Base-by-base conservation (phyloP, 2,329 filamentous ascomycete genomes). In the Alternaria sp. region DNA sequence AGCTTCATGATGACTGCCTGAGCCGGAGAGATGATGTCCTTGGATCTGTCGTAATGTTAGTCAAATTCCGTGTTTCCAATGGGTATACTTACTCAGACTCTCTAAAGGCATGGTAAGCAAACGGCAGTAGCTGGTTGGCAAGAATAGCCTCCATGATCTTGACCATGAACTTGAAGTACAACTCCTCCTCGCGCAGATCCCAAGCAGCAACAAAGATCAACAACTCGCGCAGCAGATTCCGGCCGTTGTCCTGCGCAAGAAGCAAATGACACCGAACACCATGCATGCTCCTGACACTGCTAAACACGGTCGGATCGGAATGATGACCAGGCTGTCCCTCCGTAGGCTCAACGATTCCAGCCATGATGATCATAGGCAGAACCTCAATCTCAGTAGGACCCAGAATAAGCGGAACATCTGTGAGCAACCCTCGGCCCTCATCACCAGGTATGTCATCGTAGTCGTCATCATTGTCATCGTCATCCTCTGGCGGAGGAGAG, bases 141-240 rank as follows among this genome's bases (percentile, higher is more conserved):
- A 97, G 89, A 50, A 97, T 92, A 0, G 95, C 93, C 77, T 97
- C 93, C 81, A 97, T 93, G 64, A 98, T 97, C 80, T 97, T 94
- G 47, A 93, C 91, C 80, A 96, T 97, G 78, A 97, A 93, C 78
- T 97, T 95, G 83, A 97, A 97, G 74, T 97, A 97, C 40, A 97
- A 88, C 65, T 96, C 93, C 64, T 95, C 91, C 77, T 98, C 94
- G 44, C 93, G 91, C 73, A 97, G 90, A 76, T 97, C 95, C 95
- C 95, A 98, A 9, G 97, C 94, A 6, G 95, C 95, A 66, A 97
- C 97, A 78, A 97, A 97, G 62, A 98, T 96, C 46, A 98, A 85
- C 74, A 98, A 88, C 79, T 98, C 95, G 59, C 95, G 87, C 1
- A 98, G 84, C 5, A 98, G 84, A 75, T 96, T 97, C 70, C 94